These are phyloP conservation scores for Lyophyllum decastes DNA, from an alignment of 768 basidiomycete genomes.

Conservation along the genomic window DNA sequence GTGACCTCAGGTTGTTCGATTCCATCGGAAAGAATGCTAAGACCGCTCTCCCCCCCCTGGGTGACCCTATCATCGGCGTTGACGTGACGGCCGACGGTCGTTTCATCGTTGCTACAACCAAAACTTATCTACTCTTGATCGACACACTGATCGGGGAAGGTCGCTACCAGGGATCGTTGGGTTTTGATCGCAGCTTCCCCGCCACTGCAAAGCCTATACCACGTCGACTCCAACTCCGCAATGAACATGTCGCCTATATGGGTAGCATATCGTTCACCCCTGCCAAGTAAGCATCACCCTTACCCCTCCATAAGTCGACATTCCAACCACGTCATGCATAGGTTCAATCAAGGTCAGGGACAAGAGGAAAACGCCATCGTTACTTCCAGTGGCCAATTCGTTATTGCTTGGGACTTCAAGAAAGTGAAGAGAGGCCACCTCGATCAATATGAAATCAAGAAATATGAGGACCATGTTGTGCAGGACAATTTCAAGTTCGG, in stretches of 20 bases:
- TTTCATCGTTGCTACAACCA: conserved; percentile 94
- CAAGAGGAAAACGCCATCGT: conserved; percentile 94
- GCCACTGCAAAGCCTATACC: conserved; percentile 92
- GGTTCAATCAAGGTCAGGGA: conserved; percentile 90
- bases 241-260: conserved; percentile 96
- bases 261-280: conserved; percentile 87
- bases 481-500: conserved; percentile 99
- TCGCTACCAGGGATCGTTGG: conserved; percentile 75
- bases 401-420: conserved; percentile 96
- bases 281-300: conserved; percentile 63
- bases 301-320: conserved; percentile 1
- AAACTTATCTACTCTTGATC: conserved; percentile 90
- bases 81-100: conserved; percentile 94
- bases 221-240: conserved; percentile 80
- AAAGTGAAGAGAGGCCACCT: conserved; percentile 92
- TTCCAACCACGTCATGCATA: conserved; percentile 28
- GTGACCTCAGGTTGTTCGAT: conserved; percentile 94
- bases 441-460: conserved; percentile 95
- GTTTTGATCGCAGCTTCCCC: conserved; percentile 96
- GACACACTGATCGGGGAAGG: conserved; percentile 95
- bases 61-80: conserved; percentile 92
- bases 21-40: conserved; percentile 98
- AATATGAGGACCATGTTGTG: conserved; percentile 91
- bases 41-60: conserved; percentile 92
- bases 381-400: conserved; percentile 89